Conservation (phyloP, 2,329 filamentous ascomycete species). For the Apiospora malaysiana region DNA sequence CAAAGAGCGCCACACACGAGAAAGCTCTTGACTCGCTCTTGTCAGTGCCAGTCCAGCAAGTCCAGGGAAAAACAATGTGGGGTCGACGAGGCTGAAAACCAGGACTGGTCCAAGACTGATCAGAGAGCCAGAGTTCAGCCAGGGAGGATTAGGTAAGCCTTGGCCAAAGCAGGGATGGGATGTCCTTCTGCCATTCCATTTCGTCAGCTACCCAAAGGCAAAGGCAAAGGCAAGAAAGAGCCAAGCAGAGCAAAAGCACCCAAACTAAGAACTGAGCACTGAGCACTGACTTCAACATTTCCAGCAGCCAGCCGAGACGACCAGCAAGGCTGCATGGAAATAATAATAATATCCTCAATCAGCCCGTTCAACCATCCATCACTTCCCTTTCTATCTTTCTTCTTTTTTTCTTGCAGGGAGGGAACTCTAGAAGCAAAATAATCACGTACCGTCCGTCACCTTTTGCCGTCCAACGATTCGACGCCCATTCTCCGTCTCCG, state of each 20-base stretch:
- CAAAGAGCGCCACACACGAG: constrained; percentile 19
- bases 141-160: neutral
- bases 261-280: neutral
- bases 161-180: neutral
- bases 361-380: neutral
- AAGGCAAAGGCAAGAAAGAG: too few species aligned
- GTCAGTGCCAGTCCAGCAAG: too few species aligned
- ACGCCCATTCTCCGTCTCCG: neutral
- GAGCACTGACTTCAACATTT: constrained; percentile 3
- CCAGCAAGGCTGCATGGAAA: neutral
- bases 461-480: neutral
- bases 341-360: neutral
- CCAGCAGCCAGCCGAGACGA: neutral
- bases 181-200: too few species aligned
- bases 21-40: neutral
- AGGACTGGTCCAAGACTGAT: neutral
- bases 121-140: neutral
- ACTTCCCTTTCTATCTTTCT: neutral
- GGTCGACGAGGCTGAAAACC: neutral
- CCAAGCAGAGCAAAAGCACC: too few species aligned
- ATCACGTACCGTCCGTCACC: neutral
- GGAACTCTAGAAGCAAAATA: neutral
- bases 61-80: neutral
- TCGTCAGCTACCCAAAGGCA: too few species aligned
- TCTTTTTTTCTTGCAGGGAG: neutral